A percentile compares a stretch with the other conserved stretches of the same genome.
Evolutionary conservation across 305 asterid genomes (phyloP).

Genomic region (Solanum hybrid): DNA sequence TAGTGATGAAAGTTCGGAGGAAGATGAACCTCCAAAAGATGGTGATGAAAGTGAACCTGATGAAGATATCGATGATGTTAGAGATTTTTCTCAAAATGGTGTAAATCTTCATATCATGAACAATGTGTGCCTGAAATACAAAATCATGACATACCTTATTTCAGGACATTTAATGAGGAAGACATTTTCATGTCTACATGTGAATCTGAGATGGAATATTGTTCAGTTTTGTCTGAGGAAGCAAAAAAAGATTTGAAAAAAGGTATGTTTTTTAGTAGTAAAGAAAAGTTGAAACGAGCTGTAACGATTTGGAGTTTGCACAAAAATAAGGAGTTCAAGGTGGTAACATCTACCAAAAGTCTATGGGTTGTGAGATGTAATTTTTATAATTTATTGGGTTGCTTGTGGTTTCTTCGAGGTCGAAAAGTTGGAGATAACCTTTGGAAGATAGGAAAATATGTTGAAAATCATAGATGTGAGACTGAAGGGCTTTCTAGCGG

Average conservation of each 20-base stretch:
- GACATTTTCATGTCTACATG: not conserved
- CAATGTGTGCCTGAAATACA: not conserved
- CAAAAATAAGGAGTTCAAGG: not conserved
- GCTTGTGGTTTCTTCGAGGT: not conserved
- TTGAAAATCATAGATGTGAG: not conserved
- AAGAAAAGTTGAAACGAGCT: no score
- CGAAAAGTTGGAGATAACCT: not conserved
- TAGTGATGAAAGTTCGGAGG: not conserved
- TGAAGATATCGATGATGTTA: not conserved
- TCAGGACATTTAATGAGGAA: not conserved
- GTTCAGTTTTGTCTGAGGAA: no score
- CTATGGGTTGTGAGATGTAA: not conserved
- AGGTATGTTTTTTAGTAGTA: no score
- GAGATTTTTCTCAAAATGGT: not conserved
- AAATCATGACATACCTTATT: no score
- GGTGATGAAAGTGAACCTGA: not conserved
- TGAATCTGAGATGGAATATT: not conserved
- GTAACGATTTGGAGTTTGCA: no score
- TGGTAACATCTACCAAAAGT: not conserved
- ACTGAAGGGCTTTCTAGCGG: not conserved
- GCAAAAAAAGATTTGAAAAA: no score
- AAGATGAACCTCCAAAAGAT: not conserved
- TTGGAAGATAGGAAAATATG: not conserved
- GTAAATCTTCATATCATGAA: not conserved
- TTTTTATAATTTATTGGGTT: not conserved